Base-by-base conservation (phyloP, 2,329 filamentous ascomycete species). In the Apiospora kogelbergensis region DNA sequence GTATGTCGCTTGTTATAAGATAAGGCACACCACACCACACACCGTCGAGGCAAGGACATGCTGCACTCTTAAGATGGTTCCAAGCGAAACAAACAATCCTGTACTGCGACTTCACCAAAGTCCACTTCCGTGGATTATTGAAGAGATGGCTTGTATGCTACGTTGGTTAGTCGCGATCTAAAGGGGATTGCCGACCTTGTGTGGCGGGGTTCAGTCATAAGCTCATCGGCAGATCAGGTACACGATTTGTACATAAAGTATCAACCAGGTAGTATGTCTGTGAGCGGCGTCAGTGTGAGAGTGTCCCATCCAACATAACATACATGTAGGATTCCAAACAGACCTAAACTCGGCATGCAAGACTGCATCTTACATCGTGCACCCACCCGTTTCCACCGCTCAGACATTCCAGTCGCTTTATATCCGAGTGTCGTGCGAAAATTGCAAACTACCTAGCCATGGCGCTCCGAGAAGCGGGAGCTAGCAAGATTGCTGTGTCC, bases 181-280 rank as follows among this genome's bases (percentile, higher is more conserved):
- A 37, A 30, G 33, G 53, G 26, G 53, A 60, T 60, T 60, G 53
- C 53, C 53, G 30, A 9, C 30, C 53, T 60, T 37, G 11, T 13
- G 30, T 37, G 30, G 26, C 30, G 53, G 53, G 53, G 53, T 60
- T 53, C 46, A 53, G 15, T 53, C 53, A n/a, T 60, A 60, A 37
- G 53, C 53, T 60, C 53, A n/a, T 26, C 53, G 26, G 53, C 53
- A 60, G 53, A 60, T 60, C 53, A 60, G 53, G 53, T 60, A 60
- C 53, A 37, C 53, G 20, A 30, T 30, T 17, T 15, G 42, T 44
- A 46, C 44, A 45, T 45, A n/a, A 33, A 33, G 33, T 33, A 33
- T 33, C 33, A 33, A 33, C 7, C 33, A n/a, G n/a, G n/a, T n/a
- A n/a, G n/a, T n/a, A n/a, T n/a, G n/a, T n/a, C n/a, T n/a, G n/a